A percentile compares a stretch with the other conserved stretches of the same genome.
These are phyloP conservation scores for Auriscalpium orientale DNA, from an alignment of 768 basidiomycete genomes.

Conservation along the genomic window DNA sequence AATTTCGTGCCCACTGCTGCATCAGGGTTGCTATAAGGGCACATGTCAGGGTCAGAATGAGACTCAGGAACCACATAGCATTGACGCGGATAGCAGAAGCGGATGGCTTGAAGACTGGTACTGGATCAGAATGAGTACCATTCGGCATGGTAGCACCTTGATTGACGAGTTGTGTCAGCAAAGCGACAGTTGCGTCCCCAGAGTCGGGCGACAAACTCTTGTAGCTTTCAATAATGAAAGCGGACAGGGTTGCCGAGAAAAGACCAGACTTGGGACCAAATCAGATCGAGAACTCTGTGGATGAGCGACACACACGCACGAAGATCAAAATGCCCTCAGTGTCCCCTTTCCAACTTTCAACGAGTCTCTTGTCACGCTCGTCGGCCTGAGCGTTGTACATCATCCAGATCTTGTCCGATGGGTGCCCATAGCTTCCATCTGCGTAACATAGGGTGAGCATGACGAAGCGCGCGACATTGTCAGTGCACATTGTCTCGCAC, in stretches of 20 bases:
- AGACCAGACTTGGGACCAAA: slow-evolving; percentile 3
- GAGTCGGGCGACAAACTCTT: slow-evolving; percentile 3
- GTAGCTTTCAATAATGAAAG: slow-evolving; percentile 15
- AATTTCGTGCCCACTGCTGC: slow-evolving; percentile 10
- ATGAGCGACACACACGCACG: neutral
- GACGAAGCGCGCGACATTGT: too few relatives aligned
- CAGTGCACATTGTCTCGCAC: too few relatives aligned
- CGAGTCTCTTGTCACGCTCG: slow-evolving; percentile 2
- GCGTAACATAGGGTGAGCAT: too few relatives aligned
- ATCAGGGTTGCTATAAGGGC: slow-evolving; percentile 5
- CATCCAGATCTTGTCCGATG: slow-evolving; percentile 1
- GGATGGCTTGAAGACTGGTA: neutral
- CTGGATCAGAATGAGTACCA: neutral
- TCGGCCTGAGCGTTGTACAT: slow-evolving; percentile 2
- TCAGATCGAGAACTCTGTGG: neutral
- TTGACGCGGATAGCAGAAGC: slow-evolving; percentile 4
- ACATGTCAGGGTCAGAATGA: slow-evolving; percentile 6
- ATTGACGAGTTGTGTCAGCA: neutral
- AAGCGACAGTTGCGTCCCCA: neutral
- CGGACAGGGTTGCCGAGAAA: slow-evolving; percentile 13
- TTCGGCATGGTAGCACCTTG: neutral
- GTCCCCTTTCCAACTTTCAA: slow-evolving; percentile 8
- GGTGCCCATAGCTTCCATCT: neutral
- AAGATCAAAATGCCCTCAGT: slow-evolving; percentile 9
- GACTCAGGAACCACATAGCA: slow-evolving; percentile 7